A percentile compares a stretch with the other conserved stretches of the same genome.
These are phyloP conservation scores for Trametes cubensis DNA, from an alignment of 768 basidiomycete species.

Conservation along the genomic window DNA sequence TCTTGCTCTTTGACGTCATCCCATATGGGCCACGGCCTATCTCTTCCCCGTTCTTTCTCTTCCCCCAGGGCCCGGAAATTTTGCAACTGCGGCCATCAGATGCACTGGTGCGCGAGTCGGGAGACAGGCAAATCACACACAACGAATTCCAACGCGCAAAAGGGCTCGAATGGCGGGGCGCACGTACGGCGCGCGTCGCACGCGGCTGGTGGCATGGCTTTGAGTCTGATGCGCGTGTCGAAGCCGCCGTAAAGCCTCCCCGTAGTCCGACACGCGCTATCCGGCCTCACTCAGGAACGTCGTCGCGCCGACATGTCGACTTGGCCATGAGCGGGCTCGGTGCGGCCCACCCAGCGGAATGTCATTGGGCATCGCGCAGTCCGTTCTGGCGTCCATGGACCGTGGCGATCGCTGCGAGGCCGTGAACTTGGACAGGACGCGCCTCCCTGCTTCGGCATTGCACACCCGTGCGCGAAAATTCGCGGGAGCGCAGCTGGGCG, in stretches of 20 bases:
- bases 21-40: slow-evolving; percentile 15
- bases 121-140: too few relatives aligned
- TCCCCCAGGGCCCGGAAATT: background rate
- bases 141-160: too few relatives aligned
- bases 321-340: slow-evolving; percentile 9
- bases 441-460: slow-evolving; percentile 12
- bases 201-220: background rate
- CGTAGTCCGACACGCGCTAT: slow-evolving; percentile 3
- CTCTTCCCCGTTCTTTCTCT: slow-evolving; percentile 1
- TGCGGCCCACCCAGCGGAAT: slow-evolving; percentile 10
- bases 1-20: slow-evolving; percentile 15
- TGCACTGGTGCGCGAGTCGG: background rate
- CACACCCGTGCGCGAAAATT: background rate
- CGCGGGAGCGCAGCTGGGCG: background rate
- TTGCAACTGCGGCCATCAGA: slow-evolving; percentile 9
- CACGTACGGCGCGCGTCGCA: background rate
- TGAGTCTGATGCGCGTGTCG: slow-evolving; percentile 10
- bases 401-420: background rate
- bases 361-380: background rate
- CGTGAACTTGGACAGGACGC: background rate
- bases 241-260: slow-evolving; percentile 8
- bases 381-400: background rate
- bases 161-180: background rate
- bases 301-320: slow-evolving; percentile 10
- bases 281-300: background rate